phyloP scores from a whole-genome alignment of 2,329 filamentous ascomycete species.

The Diaporthe amygdali region DNA sequence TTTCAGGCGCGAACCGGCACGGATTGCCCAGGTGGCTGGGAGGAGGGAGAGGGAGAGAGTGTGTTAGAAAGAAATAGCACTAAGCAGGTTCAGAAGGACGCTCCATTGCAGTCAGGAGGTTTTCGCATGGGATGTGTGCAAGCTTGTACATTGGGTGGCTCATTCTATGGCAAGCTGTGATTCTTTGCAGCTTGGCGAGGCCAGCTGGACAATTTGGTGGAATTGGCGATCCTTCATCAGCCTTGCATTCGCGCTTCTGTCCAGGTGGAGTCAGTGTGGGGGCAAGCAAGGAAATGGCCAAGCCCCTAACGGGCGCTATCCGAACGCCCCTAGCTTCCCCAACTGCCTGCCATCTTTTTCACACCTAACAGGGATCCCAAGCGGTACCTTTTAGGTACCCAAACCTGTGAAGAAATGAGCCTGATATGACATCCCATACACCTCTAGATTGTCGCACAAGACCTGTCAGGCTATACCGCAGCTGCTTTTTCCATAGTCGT shows the following conservation, averaged over 20 bases:
- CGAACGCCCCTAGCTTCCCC: conserved; percentile 15
- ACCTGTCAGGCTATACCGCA: background rate
- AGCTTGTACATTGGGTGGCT: background rate
- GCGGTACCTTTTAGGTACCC: background rate
- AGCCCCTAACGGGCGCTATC: conserved; percentile 16
- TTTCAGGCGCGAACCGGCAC: conserved; percentile 24
- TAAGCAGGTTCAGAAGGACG: conserved; percentile 10
- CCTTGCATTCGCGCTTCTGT: conserved; percentile 24
- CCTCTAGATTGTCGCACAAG: background rate
- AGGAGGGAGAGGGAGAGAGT: background rate
- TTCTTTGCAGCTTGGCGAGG: conserved; percentile 1
- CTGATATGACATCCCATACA: background rate
- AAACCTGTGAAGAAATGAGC: background rate
- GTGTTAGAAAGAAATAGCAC: conserved; percentile 1
- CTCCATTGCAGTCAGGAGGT: conserved; percentile 23
- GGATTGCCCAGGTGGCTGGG: background rate
- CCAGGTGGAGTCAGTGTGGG: conserved; percentile 5
- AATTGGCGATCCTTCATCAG: conserved; percentile 22
- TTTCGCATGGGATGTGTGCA: background rate
- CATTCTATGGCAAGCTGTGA: conserved; percentile 7
- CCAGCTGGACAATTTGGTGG: conserved; percentile 6
- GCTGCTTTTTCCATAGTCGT: background rate
- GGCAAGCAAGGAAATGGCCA: background rate
- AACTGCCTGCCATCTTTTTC: background rate
- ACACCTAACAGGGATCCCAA: background rate